Evolutionary conservation across 805 yeast species (phyloP), one percentile per base, ranked within the genome.

Genomic region (Pichia heedii): DNA sequence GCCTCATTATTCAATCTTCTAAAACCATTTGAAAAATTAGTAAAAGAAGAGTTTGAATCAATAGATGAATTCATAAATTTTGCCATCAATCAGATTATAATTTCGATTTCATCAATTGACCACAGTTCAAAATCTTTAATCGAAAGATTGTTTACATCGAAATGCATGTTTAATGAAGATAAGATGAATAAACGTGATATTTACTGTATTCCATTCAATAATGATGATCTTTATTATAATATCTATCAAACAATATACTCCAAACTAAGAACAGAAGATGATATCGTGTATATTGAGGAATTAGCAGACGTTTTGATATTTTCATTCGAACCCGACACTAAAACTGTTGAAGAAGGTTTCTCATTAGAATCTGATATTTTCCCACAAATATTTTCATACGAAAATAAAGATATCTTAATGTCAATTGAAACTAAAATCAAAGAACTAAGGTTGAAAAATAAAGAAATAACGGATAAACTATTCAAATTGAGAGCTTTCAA

Each of bases 311-410:
- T 67, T 4, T 37, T 69, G n/a, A 54, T 68, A 0, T 46, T 69
- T 16, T 43, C 61, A 8, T 53, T 67, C 36, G 62, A 60, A 16
- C 48, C 56, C 2, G 55, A 55, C 18, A 62, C 61, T 3, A 60
- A 58, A 12, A 50, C 48, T 4, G 45, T 55, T n/a, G 52, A 57
- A 11, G 51, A 52, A 2, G 65, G 65, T 0, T 51, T 67, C 35
- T 49, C 53, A 11, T 24, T 68, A 15, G 51, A 54, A 2, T 62
- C 61, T 20, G 41, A 42, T 18, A 60, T 68, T 37, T 68, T 67
- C 42, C 73, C 73, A 0, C 71, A 69, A 42, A 53, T 69, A 2
- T 69, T 62, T 46, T 54, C 68, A 0, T 41, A 52, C 13, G 61
- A 62, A 16, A 57, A 57, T 37, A 47, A 54, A 16, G 40, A 51